Conservation (phyloP, 768 basidiomycete genomes). For the Fomitopsis pulvina region DNA sequence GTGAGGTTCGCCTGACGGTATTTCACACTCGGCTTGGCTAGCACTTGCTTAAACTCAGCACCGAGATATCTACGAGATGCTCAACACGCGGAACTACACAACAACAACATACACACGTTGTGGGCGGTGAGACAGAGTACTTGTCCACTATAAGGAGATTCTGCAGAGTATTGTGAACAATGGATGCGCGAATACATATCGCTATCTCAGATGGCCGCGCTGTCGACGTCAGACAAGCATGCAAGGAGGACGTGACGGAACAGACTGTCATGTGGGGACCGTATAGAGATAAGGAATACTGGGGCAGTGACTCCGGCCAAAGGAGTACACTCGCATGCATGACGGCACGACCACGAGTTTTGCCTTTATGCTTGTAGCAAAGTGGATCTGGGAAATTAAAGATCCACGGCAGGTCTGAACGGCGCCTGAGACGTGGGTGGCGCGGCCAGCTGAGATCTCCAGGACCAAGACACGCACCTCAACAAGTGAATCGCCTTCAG, state of each 20-base stretch:
- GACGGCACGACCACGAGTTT: no score
- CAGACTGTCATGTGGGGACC: background rate
- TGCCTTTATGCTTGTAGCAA: no score
- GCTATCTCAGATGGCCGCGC: no score
- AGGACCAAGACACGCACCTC: constrained; percentile 47
- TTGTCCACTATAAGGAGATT: constrained; percentile 70
- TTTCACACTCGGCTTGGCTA: constrained; percentile 65
- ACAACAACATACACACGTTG: constrained; percentile 45
- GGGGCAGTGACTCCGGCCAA: no score
- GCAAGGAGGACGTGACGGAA: background rate
- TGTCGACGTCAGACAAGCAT: no score
- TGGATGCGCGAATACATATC: no score
- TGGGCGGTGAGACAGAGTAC: constrained; percentile 66
- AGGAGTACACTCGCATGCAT: no score
- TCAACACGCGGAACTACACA: constrained; percentile 16
- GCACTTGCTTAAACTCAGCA: constrained; percentile 60
- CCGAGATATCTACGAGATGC: constrained; percentile 60
- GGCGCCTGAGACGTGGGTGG: no score
- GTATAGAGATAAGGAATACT: background rate
- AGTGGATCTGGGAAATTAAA: no score
- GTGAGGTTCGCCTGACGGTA: constrained; percentile 82
- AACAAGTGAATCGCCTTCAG: constrained; percentile 62
- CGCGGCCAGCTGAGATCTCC: background rate
- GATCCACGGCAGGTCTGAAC: no score
- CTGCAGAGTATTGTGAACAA: no score